Percentiles rank a stretch among this genome's conserved stretches.
phyloP scores from a whole-genome alignment of 179 eudicot species.

The Beta lomatogona region DNA sequence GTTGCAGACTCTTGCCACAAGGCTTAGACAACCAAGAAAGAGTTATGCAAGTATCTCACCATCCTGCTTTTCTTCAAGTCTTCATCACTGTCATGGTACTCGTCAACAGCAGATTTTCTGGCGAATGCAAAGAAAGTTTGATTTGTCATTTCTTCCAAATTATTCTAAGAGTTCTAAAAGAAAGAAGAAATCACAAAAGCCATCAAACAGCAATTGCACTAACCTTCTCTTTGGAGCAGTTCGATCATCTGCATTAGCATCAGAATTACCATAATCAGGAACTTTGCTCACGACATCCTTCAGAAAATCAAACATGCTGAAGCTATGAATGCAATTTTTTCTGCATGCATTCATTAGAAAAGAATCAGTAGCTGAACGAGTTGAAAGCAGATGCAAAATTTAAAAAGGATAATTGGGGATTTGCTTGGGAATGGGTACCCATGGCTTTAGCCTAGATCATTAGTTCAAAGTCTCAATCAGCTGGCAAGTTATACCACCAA shows the following conservation, averaged over 20 bases:
- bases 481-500: neutral
- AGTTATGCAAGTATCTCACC: conserved; percentile 42
- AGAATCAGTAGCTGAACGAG: conserved; percentile 8
- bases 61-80: conserved; percentile 71
- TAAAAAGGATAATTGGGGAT: neutral
- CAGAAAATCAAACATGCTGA: conserved; percentile 91
- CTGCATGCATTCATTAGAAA: conserved; percentile 48
- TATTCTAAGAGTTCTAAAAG: neutral
- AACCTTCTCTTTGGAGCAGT: conserved; percentile 76
- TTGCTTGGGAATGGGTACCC: neutral
- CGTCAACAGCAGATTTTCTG: conserved; percentile 79
- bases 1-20: too few relatives aligned
- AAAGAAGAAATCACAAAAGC: neutral
- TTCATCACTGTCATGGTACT: conserved; percentile 82
- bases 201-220: conserved; percentile 2
- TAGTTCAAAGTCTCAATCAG: neutral
- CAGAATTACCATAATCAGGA: conserved; percentile 91
- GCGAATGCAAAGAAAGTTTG: conserved; percentile 12
- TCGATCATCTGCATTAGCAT: conserved; percentile 67
- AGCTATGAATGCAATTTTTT: conserved; percentile 90
- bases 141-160: neutral
- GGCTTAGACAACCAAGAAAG: neutral
- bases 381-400: neutral
- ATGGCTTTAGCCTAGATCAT: neutral
- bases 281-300: conserved; percentile 92